A percentile compares a stretch with the other conserved stretches of the same genome.
These are phyloP conservation scores for Auricularia auricula-judae DNA, from an alignment of 768 basidiomycete species.

Conservation along the genomic window DNA sequence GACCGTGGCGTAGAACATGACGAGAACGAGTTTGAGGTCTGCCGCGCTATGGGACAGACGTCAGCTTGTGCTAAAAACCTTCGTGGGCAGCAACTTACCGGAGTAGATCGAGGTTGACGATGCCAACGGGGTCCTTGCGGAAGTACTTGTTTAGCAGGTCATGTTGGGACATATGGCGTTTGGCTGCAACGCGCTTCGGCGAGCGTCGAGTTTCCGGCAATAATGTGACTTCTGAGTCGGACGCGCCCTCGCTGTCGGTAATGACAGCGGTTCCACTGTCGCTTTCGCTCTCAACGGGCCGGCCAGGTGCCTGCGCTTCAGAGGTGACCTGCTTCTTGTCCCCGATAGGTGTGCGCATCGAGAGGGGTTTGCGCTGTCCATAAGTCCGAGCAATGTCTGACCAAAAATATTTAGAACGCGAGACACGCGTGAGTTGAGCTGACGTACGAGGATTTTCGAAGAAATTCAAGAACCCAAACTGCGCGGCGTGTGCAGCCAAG, in stretches of 20 bases:
- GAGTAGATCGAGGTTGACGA: slow-evolving; percentile 75
- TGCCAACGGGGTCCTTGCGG: slow-evolving; percentile 70
- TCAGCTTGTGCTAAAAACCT: not conserved
- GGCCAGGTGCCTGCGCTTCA: slow-evolving; percentile 3
- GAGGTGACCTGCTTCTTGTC: not conserved
- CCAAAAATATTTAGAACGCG: not conserved
- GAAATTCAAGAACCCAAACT: slow-evolving; percentile 89
- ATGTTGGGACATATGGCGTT: slow-evolving; percentile 50
- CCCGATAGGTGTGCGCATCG: slow-evolving; percentile 56
- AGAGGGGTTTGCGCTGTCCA: slow-evolving; percentile 83
- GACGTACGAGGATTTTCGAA: slow-evolving; percentile 90
- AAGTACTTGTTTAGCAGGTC: slow-evolving; percentile 88
- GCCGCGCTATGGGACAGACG: slow-evolving; percentile 45
- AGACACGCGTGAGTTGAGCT: slow-evolving; percentile 4
- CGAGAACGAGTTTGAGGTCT: slow-evolving; percentile 70
- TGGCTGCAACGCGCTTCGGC: slow-evolving; percentile 10
- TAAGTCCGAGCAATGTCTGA: slow-evolving; percentile 90
- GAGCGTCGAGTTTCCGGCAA: slow-evolving; percentile 12
- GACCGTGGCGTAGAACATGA: slow-evolving; percentile 49
- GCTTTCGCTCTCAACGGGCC: not conserved
- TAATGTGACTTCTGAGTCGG: slow-evolving; percentile 6
- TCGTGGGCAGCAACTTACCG: slow-evolving; percentile 38
- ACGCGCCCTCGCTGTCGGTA: not conserved
- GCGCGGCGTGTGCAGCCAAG: slow-evolving; percentile 88
- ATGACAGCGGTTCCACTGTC: not conserved